Conservation (phyloP, 495 filamentous ascomycete genomes). For the Chlorociboria aeruginascens region DNA sequence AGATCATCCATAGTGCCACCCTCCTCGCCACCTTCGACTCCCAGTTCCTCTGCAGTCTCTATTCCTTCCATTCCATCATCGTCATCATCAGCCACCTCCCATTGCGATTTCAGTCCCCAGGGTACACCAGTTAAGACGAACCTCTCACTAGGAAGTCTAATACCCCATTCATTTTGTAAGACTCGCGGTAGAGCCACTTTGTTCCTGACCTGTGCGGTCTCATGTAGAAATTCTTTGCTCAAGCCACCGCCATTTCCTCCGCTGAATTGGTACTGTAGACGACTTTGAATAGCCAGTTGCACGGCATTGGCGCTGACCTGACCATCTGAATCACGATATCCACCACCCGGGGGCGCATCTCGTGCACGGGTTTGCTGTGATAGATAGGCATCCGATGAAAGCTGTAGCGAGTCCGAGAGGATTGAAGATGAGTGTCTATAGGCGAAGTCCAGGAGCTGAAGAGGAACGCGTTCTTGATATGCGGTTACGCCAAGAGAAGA, state of each 20-base stretch:
- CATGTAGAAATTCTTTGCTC: constrained; percentile 77
- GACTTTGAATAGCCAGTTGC: constrained; percentile 35
- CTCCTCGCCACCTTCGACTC: constrained; percentile 36
- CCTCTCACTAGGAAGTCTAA: constrained; percentile 77
- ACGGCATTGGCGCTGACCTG: constrained; percentile 36
- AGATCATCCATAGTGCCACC: constrained; percentile 20
- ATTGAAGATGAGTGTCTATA: constrained; percentile 68
- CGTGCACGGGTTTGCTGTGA: constrained; percentile 37
- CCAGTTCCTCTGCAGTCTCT: constrained; percentile 43
- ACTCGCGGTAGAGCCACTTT: constrained; percentile 66
- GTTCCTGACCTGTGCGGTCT: constrained; percentile 76
- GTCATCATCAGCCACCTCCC: constrained; percentile 43
- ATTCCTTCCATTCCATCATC: constrained; percentile 35
- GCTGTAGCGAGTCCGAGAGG: constrained; percentile 52
- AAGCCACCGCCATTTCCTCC: constrained; percentile 36
- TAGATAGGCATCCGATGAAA: constrained; percentile 50
- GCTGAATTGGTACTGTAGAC: constrained; percentile 39
- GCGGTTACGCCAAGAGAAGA: constrained; percentile 74
- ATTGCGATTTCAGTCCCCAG: constrained; percentile 75
- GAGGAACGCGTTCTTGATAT: constrained; percentile 88
- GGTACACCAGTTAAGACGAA: constrained; percentile 78
- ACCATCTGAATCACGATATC: constrained; percentile 30
- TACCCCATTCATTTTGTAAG: constrained; percentile 59
- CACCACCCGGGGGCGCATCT: constrained; percentile 30
- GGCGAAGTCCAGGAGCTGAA: constrained; percentile 92